Percentiles rank a stretch among this genome's conserved stretches.
These are phyloP conservation scores for Selaginella tamariscina DNA, from an alignment of 75 land plant genomes.

Conservation along the genomic window DNA sequence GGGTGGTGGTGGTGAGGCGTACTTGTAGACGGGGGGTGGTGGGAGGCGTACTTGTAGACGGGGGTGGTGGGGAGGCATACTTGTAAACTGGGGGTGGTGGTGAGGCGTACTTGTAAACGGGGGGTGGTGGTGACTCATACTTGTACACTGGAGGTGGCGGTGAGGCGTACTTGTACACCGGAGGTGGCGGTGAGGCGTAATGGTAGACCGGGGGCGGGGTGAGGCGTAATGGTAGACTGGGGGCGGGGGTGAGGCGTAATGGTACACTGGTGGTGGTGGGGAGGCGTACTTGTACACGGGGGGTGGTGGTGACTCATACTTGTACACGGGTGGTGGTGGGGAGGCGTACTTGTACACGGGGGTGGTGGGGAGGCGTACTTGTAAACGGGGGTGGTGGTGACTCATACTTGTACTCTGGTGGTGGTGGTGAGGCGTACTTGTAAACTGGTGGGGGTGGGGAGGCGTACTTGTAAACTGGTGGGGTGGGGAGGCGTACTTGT, in stretches of 20 bases:
- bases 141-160: neutral
- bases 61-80: slow-evolving; percentile 1
- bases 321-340: neutral
- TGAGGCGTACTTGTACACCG: neutral
- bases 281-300: neutral
- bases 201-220: neutral
- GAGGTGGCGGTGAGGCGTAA: neutral
- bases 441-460: neutral
- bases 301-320: neutral
- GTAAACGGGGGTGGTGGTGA: neutral
- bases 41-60: neutral
- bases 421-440: neutral
- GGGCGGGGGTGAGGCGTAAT: neutral
- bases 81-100: neutral
- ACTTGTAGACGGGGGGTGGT: neutral
- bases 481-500: neutral
- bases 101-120: neutral
- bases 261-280: neutral
- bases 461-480: neutral
- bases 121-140: neutral
- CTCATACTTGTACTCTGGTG: neutral
- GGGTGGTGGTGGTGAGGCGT: neutral
- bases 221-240: neutral
- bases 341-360: neutral
- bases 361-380: neutral